phyloP scores from a whole-genome alignment of 768 basidiomycete genomes.

The Kwoniella sp. region DNA sequence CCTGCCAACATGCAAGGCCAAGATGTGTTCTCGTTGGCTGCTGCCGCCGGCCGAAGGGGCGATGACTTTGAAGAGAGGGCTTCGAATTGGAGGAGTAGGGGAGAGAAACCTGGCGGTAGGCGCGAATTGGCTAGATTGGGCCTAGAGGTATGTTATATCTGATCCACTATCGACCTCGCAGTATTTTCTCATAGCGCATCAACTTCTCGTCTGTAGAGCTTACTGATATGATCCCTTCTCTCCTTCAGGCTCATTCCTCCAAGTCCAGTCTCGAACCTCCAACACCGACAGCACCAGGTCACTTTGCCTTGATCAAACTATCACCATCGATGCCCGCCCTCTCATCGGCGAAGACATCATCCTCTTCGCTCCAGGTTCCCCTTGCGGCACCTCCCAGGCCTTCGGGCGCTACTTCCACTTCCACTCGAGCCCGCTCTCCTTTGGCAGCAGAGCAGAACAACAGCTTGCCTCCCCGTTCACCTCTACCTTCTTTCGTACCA shows the following conservation, averaged over 20 bases:
- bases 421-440: not conserved
- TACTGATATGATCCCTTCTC: not conserved
- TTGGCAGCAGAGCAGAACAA: not conserved
- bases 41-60: constrained; percentile 26
- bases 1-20: constrained; percentile 28
- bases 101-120: constrained; percentile 37
- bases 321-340: constrained; percentile 23
- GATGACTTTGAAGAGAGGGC: constrained; percentile 29
- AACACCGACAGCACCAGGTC: constrained; percentile 22
- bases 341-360: not conserved
- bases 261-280: constrained; percentile 1
- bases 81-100: constrained; percentile 24
- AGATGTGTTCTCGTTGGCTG: constrained; percentile 40
- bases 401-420: not conserved
- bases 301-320: constrained; percentile 1
- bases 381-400: not conserved
- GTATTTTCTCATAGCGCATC: not conserved
- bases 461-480: constrained; percentile 6
- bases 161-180: not conserved
- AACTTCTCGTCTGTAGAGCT: not conserved
- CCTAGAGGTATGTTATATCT: constrained; percentile 24
- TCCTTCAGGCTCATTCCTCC: too few relatives aligned
- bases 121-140: constrained; percentile 28
- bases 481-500: constrained; percentile 17
- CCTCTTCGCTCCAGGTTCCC: not conserved